Base-by-base conservation (phyloP, 805 yeast genomes). In the Huiozyma naganishii region DNA sequence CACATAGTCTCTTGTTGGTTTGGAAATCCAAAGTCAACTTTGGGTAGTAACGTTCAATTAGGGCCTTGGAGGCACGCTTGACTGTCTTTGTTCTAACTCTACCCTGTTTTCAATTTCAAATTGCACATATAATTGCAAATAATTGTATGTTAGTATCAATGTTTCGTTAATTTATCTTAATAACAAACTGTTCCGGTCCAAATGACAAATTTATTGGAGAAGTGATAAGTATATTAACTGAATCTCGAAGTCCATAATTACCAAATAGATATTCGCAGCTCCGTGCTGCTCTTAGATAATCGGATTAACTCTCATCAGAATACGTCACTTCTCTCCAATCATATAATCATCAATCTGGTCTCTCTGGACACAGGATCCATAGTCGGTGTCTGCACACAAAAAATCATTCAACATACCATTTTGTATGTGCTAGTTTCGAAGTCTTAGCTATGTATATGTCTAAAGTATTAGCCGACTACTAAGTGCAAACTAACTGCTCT, bases 1-100 rank as follows among this genome's bases (percentile, higher is more conserved):
- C 83, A 66, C 96, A 83, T 71, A 94, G 82, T 80, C 98, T 90
- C 83, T 92, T 92, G 96, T 92, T 92, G 84, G 94, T 87, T 81
- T 92, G 97, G 73, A 92, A 92, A 76, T 92, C 99, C 77, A 86
- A 76, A 65, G 97, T 90, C 75, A 92, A 87, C 80, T 94, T 92
- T 73, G 99, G 99, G 82, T 92, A 92, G 84, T 89, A 90, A 71
- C 95, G 85, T 82, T 92, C 99, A 71, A 92, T 92, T 75, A 94
- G 80, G 72, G 89, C 95, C 84, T 94, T 94, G 68, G 98, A 84
- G 76, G 99, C 97, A 79, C 97, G 86, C 87, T 92, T 92, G 76
- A 92, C 97, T 76, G 99, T 92, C 83, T 92, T 94, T 65, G 98
- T 92, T 84, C 98, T 89, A 82, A 94, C 98, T 76, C 97, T 92